A percentile compares a stretch with the other conserved stretches of the same genome.
Evolutionary conservation across 1,284 basidiomycete species (phyloP).

Genomic region (Pascua sp.): DNA sequence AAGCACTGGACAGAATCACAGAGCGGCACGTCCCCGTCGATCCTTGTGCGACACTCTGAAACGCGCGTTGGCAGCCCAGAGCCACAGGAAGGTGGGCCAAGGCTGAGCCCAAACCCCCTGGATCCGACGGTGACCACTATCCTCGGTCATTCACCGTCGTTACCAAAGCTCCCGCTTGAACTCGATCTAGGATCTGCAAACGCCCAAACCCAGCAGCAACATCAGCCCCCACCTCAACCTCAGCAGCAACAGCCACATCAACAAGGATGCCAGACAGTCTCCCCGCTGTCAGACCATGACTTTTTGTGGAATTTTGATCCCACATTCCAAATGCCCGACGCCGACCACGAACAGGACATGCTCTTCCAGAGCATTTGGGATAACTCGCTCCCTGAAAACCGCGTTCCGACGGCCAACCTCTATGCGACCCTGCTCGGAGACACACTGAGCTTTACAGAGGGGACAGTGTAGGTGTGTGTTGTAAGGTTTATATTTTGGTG

Average conservation of each 20-base stretch:
- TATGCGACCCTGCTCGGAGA: constrained; percentile 19
- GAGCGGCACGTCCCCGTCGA: neutral
- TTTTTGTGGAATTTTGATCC: constrained; percentile 15
- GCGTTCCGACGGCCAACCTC: constrained; percentile 3
- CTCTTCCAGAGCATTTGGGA: constrained; percentile 13
- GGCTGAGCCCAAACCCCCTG: no score
- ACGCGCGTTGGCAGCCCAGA: no score
- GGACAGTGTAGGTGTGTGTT: no score
- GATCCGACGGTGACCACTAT: no score
- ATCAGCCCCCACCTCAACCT: neutral
- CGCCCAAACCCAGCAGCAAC: neutral
- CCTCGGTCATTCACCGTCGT: no score
- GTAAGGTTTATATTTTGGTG: no score
- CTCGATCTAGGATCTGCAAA: no score
- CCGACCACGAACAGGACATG: constrained; percentile 15
- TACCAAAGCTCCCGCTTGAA: no score
- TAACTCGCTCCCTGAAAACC: neutral
- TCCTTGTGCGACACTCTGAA: no score
- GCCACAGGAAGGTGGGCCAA: no score
- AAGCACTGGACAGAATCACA: constrained; percentile 11
- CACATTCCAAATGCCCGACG: constrained; percentile 15
- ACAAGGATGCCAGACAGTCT: neutral
- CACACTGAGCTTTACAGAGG: constrained; percentile 5
- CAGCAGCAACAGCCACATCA: neutral
- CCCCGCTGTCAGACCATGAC: neutral